Conservation (phyloP, 306 rosid species). For the Prunus salicina region DNA sequence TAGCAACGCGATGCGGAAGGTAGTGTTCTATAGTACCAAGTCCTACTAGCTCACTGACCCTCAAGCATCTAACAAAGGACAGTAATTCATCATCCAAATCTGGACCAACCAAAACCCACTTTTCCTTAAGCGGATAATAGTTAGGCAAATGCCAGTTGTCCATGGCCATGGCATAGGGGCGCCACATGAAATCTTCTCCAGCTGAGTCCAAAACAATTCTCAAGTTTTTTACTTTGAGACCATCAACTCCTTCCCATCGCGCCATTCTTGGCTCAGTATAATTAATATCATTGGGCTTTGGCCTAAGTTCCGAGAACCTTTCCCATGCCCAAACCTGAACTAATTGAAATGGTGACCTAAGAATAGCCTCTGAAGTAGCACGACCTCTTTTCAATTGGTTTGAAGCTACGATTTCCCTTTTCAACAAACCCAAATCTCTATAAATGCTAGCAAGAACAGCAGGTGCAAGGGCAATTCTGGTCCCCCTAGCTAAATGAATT, state of each 20-base stretch:
- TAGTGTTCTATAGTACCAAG: slow-evolving; percentile 33
- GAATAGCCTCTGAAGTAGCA: neutral
- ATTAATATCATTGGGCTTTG: slow-evolving; percentile 9
- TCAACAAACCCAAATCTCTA: slow-evolving; percentile 39
- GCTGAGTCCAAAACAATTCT: slow-evolving; percentile 31
- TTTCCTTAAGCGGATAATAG: slow-evolving; percentile 32
- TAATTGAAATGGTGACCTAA: slow-evolving; percentile 47
- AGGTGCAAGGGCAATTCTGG: slow-evolving; percentile 47
- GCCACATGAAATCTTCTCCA: slow-evolving; percentile 37
- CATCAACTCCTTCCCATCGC: slow-evolving; percentile 33
- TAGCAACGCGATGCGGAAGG: slow-evolving; percentile 51
- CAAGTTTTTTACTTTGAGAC: slow-evolving; percentile 23
- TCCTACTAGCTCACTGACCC: slow-evolving; percentile 45
- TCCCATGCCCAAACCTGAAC: slow-evolving; percentile 68
- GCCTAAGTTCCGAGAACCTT: slow-evolving; percentile 40
- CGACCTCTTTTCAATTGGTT: neutral
- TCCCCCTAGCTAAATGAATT: slow-evolving; percentile 46
- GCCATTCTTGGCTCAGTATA: slow-evolving; percentile 25
- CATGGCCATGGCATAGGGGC: slow-evolving; percentile 34
- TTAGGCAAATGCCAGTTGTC: slow-evolving; percentile 17
- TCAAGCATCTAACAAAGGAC: slow-evolving; percentile 34
- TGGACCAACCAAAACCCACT: slow-evolving; percentile 14
- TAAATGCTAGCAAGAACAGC: slow-evolving; percentile 52
- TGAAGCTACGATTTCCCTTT: slow-evolving; percentile 21
- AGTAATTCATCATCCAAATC: slow-evolving; percentile 20